A percentile compares a stretch with the other conserved stretches of the same genome.
Evolutionary conservation across 768 basidiomycete genomes (phyloP).

Genomic region (Boletus rubroflammeus): DNA sequence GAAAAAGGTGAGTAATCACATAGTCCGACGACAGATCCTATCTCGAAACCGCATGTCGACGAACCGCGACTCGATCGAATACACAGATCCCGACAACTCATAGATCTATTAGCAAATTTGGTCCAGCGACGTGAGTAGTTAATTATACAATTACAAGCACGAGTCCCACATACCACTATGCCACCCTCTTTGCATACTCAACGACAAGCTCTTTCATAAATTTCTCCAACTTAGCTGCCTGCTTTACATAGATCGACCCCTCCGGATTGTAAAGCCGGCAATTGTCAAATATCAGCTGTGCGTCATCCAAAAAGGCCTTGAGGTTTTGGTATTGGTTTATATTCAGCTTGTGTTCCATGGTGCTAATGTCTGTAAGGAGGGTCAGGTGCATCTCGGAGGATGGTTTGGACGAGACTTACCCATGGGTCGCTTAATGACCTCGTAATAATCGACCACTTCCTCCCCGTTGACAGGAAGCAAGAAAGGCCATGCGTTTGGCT

Average conservation of each 20-base stretch:
- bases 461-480: constrained; percentile 69
- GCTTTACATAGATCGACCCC: constrained; percentile 72
- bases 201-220: constrained; percentile 57
- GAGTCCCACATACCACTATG: constrained; percentile 2
- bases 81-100: background rate
- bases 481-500: constrained; percentile 88
- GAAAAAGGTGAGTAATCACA: too few relatives aligned
- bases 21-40: too few relatives aligned
- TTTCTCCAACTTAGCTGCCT: constrained; percentile 81
- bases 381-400: background rate
- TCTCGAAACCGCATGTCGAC: too few relatives aligned
- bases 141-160: background rate
- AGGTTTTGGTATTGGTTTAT: constrained; percentile 78
- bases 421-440: constrained; percentile 89
- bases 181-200: constrained; percentile 23
- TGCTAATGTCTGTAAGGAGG: constrained; percentile 62
- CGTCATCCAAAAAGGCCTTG: constrained; percentile 73
- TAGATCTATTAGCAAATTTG: background rate
- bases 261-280: constrained; percentile 87
- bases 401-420: constrained; percentile 46
- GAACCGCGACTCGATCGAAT: too few relatives aligned
- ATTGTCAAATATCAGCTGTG: constrained; percentile 83
- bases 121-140: background rate
- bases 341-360: constrained; percentile 89
- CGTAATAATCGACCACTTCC: constrained; percentile 87